phyloP scores from a whole-genome alignment of 140 eudicot genomes.

The Anethum foeniculum region DNA sequence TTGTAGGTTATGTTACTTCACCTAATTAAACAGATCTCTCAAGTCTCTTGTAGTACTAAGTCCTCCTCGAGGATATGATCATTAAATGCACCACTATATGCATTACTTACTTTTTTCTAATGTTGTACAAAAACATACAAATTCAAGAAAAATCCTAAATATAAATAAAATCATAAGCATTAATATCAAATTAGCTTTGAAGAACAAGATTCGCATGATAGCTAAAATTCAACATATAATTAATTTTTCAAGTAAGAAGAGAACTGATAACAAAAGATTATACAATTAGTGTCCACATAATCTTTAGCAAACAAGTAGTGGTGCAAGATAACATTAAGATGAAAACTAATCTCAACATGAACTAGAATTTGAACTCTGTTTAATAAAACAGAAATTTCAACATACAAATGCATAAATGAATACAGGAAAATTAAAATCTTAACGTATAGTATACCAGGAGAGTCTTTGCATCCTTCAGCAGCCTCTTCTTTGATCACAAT shows the following conservation, averaged over 20 bases:
- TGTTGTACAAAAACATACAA: neutral
- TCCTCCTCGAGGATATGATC: neutral
- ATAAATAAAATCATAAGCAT: neutral
- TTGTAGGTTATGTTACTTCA: neutral
- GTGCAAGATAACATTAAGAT: neutral
- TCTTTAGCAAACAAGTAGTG: neutral
- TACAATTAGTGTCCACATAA: neutral
- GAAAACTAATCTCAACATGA: neutral
- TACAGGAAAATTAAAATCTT: neutral
- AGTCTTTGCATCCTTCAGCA: conserved; percentile 29
- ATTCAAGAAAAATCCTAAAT: neutral
- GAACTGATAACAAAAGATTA: neutral
- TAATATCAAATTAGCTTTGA: neutral
- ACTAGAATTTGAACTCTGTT: neutral
- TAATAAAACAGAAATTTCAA: neutral
- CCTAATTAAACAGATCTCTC: neutral
- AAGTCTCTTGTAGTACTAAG: neutral
- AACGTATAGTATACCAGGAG: neutral
- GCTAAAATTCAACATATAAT: neutral
- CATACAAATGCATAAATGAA: neutral
- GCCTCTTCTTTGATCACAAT: conserved; percentile 49
- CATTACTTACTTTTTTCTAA: neutral
- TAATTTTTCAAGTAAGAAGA: neutral
- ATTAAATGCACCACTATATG: neutral
- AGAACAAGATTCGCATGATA: neutral